Evolutionary conservation across 345 rosid species (phyloP).

Genomic region (Isatis tinctoria): DNA sequence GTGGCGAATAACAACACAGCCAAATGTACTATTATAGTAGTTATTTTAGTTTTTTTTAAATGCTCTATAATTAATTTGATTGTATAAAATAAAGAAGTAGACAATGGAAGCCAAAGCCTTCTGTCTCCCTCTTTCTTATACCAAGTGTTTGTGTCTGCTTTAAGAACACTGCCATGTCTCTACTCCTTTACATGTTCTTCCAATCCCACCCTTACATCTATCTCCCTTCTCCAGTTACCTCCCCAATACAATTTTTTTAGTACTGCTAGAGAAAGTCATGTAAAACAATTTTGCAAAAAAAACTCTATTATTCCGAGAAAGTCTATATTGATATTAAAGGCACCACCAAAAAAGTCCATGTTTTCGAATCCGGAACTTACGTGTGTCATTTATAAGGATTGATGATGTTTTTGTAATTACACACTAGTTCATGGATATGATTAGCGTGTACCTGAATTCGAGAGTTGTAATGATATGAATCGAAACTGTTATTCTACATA

Average conservation of each 20-base stretch:
- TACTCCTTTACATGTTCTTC: constrained; percentile 27
- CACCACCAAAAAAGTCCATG: constrained; percentile 7
- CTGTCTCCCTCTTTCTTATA: constrained; percentile 32
- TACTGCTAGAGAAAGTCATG: neutral
- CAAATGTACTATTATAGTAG: neutral
- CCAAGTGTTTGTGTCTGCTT: constrained; percentile 30
- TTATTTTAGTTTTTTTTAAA: too few species aligned
- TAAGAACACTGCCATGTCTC: constrained; percentile 31
- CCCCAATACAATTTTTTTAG: neutral
- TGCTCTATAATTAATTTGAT: neutral
- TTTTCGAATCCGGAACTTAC: neutral
- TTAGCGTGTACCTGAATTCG: neutral
- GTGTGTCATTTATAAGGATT: neutral
- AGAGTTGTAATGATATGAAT: neutral
- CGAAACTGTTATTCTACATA: neutral
- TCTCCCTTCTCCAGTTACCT: neutral
- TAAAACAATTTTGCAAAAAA: neutral
- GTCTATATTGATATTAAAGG: neutral
- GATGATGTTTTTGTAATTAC: neutral
- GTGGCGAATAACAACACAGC: constrained; percentile 25
- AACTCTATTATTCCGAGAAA: neutral
- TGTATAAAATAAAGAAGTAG: constrained; percentile 1
- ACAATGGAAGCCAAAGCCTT: constrained; percentile 9
- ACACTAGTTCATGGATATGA: neutral
- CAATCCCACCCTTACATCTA: constrained; percentile 16